Percentiles rank a stretch among this genome's conserved stretches.
Evolutionary conservation across 768 basidiomycete species (phyloP).

Genomic region (Suillus discolor): DNA sequence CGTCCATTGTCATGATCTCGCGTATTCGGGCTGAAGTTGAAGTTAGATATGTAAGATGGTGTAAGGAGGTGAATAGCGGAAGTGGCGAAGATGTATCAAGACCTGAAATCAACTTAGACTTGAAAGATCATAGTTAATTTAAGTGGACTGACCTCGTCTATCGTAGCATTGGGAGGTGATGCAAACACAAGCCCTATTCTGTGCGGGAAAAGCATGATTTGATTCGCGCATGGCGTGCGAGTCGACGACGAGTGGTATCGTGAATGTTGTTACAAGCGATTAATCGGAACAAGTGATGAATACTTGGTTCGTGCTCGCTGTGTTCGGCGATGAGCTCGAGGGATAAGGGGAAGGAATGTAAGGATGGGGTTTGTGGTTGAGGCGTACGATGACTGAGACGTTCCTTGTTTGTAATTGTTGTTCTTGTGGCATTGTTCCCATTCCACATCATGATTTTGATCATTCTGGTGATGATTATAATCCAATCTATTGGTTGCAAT

Average conservation of each 20-base stretch:
- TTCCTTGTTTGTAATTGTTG: conserved; percentile 32
- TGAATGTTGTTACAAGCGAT: conserved; percentile 3
- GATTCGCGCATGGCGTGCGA: conserved; percentile 79
- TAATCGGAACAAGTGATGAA: conserved; percentile 15
- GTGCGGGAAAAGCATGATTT: conserved; percentile 92
- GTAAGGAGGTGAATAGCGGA: conserved; percentile 90
- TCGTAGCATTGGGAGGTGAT: conserved; percentile 96
- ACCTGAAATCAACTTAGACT: conserved; percentile 32
- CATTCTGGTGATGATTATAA: background rate
- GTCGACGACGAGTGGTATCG: conserved; percentile 18
- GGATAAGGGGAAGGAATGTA: conserved; percentile 11
- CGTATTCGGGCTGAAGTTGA: conserved; percentile 97
- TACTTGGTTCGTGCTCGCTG: conserved; percentile 8
- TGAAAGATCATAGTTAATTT: conserved; percentile 7
- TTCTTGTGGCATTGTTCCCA: conserved; percentile 23
- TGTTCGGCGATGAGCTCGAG: conserved; percentile 5
- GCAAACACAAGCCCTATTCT: conserved; percentile 93
- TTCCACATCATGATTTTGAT: background rate
- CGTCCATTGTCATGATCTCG: conserved; percentile 98
- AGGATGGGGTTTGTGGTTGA: conserved; percentile 30
- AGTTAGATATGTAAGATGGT: conserved; percentile 94
- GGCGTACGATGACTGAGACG: conserved; percentile 32
- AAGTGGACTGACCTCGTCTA: conserved; percentile 72
- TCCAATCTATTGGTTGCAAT: background rate
- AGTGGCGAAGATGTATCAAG: conserved; percentile 59